phyloP scores from a whole-genome alignment of 1,284 basidiomycete species.

The Grifola frondosa region DNA sequence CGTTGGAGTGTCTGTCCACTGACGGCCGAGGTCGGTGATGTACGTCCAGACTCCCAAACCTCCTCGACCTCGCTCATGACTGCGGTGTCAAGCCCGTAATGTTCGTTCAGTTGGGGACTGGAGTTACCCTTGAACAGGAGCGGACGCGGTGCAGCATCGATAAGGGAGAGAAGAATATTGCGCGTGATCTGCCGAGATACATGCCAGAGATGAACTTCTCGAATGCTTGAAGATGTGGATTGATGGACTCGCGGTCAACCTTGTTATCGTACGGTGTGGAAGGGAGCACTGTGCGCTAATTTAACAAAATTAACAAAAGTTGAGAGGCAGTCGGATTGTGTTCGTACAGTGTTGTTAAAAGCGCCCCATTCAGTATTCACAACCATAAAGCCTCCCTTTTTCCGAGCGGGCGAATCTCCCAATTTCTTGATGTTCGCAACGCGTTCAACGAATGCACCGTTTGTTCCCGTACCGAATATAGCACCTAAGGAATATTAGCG shows the following conservation, averaged over 20 bases:
- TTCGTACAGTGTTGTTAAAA: slow-evolving; percentile 90
- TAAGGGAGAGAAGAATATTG: slow-evolving; percentile 80
- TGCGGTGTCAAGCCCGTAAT: slow-evolving; percentile 93
- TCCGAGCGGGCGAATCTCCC: slow-evolving; percentile 55
- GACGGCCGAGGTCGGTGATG: too few relatives aligned
- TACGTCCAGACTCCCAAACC: slow-evolving; percentile 56
- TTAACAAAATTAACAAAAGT: slow-evolving; percentile 2
- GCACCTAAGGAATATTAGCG: slow-evolving; percentile 38
- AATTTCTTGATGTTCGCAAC: slow-evolving; percentile 85
- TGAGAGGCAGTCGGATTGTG: slow-evolving; percentile 49
- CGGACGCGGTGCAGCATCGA: slow-evolving; percentile 74
- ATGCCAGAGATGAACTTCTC: slow-evolving; percentile 99
- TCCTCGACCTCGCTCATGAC: slow-evolving; percentile 87
- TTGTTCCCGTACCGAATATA: slow-evolving; percentile 98
- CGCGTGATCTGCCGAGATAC: slow-evolving; percentile 97
- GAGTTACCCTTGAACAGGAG: slow-evolving; percentile 83
- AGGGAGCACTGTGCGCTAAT: slow-evolving; percentile 80
- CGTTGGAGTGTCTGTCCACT: slow-evolving; percentile 3
- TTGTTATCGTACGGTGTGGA: slow-evolving; percentile 93
- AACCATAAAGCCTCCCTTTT: slow-evolving; percentile 80
- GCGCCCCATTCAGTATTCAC: slow-evolving; percentile 98
- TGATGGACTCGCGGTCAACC: slow-evolving; percentile 91
- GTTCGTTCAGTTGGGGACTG: slow-evolving; percentile 73
- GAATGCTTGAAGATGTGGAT: slow-evolving; percentile 91
- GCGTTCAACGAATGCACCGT: slow-evolving; percentile 94